Conservation (phyloP, 345 rosid genomes). For the Euphorbia tirucalli region DNA sequence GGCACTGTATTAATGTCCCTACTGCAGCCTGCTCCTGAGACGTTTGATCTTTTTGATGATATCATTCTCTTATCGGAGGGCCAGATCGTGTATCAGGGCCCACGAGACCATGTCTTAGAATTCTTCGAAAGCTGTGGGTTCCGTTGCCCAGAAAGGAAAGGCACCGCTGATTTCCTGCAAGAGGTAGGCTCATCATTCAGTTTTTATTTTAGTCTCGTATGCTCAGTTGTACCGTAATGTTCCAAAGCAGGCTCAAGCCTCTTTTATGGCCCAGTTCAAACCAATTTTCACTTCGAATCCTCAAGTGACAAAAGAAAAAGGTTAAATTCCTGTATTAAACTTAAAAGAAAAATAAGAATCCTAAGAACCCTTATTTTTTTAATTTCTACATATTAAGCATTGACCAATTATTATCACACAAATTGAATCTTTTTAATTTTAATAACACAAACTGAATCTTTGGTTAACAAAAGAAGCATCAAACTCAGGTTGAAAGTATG, state of each 20-base stretch:
- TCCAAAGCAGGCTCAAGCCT: not conserved
- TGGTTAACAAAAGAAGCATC: too few relatives aligned
- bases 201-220: not conserved
- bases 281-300: not conserved
- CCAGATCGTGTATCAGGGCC: conserved; percentile 83
- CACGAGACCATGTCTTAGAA: conserved; percentile 54
- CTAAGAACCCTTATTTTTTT: too few relatives aligned
- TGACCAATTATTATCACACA: too few relatives aligned
- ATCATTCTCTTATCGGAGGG: conserved; percentile 76
- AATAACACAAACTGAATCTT: too few relatives aligned
- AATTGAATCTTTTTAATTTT: too few relatives aligned
- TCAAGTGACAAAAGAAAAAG: too few relatives aligned
- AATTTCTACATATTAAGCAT: too few relatives aligned
- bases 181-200: conserved; percentile 48
- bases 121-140: conserved; percentile 79
- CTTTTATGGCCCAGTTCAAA: not conserved
- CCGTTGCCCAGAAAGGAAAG: conserved; percentile 79
- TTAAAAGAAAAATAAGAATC: too few relatives aligned
- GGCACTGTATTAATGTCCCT: conserved; percentile 77
- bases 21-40: conserved; percentile 92
- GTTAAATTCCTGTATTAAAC: too few relatives aligned
- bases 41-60: conserved; percentile 84
- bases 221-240: not conserved
- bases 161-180: conserved; percentile 87
- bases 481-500: too few relatives aligned